These are phyloP conservation scores for Aspergillus hancockii DNA, from an alignment of 495 filamentous ascomycete genomes.

Conservation along the genomic window DNA sequence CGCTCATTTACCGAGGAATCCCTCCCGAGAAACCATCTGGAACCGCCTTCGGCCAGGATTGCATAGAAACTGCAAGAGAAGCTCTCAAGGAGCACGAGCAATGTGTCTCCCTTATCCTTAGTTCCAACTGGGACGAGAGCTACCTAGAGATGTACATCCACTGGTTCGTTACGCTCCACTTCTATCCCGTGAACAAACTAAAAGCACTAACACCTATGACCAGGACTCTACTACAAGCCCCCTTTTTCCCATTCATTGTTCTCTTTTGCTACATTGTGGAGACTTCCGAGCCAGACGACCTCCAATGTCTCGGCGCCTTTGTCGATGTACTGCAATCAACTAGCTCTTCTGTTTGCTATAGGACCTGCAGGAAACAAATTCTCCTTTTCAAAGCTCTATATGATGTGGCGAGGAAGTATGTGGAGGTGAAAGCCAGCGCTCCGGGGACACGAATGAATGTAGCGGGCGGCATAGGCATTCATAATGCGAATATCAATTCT, in stretches of 20 bases:
- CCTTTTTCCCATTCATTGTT: constrained; percentile 24
- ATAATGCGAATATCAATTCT: neutral
- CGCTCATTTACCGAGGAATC: constrained; percentile 23
- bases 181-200: neutral
- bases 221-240: constrained; percentile 18
- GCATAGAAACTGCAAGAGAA: constrained; percentile 18
- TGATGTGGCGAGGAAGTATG: constrained; percentile 17
- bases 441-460: constrained; percentile 4
- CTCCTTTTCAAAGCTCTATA: constrained; percentile 19
- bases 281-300: constrained; percentile 14
- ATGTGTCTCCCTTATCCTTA: constrained; percentile 13
- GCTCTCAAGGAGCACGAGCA: constrained; percentile 15
- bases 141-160: constrained; percentile 15
- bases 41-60: constrained; percentile 13
- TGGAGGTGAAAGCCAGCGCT: constrained; percentile 15
- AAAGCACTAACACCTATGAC: neutral
- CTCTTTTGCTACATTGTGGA: constrained; percentile 27
- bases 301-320: constrained; percentile 11
- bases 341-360: neutral
- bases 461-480: neutral
- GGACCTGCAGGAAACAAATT: constrained; percentile 7
- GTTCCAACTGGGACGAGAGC: constrained; percentile 1
- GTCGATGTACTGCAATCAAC: constrained; percentile 17
- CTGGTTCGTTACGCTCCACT: constrained; percentile 9
- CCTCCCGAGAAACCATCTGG: constrained; percentile 11